Base-by-base conservation (phyloP, 176 grass and related monocot species). In the Triticum dicoccoides region DNA sequence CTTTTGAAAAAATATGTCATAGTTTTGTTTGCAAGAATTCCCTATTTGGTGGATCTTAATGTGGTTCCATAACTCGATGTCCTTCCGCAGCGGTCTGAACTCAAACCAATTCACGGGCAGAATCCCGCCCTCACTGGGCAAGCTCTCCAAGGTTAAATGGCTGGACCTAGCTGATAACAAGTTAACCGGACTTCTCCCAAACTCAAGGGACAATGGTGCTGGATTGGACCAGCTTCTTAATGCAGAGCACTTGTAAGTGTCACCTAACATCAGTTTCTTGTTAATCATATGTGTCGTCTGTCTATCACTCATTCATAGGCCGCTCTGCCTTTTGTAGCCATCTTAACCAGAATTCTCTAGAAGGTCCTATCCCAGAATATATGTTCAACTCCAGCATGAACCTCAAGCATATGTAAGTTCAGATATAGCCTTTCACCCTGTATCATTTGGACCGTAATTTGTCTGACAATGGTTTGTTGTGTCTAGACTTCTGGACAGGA, bases 371-470 rank as follows among this genome's bases (percentile, higher is more conserved):
- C 39, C 91, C 93, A 11, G 89, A 92, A 65, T 81, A 23, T 81
- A 84, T 98, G 24, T 98, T 98, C 86, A 92, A 70, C 76, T 82
- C 89, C 20, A 49, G 4, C 5, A 98, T 95, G 95, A 0, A 0
- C 2, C 78, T 98, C 77, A 88, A 73, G 71, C 93, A 95, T 78
- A 79, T 95, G 93, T 98, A 89, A 95, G 93, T 69, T 83, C 83
- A 63, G 69, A 62, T 18, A 83, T 80, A 7, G 11, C 12, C 32
- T 87, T 87, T 18, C 5, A 3, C n/a, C 20, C 12, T 77, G 24
- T 56, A 42, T 85, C 9, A 68, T 79, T 81, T 33, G 49, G 11
- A 70, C 52, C 66, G 2, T 65, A 47, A 51, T 21, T 38, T 72
- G 17, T 58, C 47, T 87, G 72, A 89, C 7, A 21, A 38, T 27